Evolutionary conservation across 768 basidiomycete genomes (phyloP).

Genomic region (Hericium rajendrae): DNA sequence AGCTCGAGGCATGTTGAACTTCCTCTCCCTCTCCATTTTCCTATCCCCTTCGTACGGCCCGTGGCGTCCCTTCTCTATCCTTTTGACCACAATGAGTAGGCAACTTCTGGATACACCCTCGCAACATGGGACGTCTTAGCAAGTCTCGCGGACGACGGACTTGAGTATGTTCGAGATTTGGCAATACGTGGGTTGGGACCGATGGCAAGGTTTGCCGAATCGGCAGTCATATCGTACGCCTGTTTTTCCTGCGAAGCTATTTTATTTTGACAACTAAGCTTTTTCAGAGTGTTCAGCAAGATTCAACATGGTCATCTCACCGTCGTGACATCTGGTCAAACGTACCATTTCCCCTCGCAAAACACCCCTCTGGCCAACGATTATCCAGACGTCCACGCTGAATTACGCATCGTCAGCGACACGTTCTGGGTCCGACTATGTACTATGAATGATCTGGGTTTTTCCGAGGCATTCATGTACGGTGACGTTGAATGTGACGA

Average conservation of each 20-base stretch:
- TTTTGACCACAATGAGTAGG: neutral
- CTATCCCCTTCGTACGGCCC: neutral
- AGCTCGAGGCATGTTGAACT: no score
- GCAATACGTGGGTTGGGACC: neutral
- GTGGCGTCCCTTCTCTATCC: neutral
- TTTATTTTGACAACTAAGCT: neutral
- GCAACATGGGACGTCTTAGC: neutral
- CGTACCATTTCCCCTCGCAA: neutral
- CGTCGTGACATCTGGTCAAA: neutral
- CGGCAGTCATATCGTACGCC: neutral
- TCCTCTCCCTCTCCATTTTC: neutral
- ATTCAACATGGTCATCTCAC: neutral
- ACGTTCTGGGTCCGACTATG: conserved; percentile 13
- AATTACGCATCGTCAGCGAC: conserved; percentile 8
- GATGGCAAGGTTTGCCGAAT: neutral
- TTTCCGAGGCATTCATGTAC: conserved; percentile 18
- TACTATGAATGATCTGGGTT: conserved; percentile 9
- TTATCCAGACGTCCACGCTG: neutral
- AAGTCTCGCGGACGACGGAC: neutral
- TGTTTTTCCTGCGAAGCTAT: neutral
- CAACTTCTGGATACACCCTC: neutral
- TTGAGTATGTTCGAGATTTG: neutral
- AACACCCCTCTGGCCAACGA: neutral
- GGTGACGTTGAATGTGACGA: conserved; percentile 13
- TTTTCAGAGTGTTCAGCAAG: neutral